Conservation (phyloP, 2,329 filamentous ascomycete genomes). For the Botrytis deweyae region DNA sequence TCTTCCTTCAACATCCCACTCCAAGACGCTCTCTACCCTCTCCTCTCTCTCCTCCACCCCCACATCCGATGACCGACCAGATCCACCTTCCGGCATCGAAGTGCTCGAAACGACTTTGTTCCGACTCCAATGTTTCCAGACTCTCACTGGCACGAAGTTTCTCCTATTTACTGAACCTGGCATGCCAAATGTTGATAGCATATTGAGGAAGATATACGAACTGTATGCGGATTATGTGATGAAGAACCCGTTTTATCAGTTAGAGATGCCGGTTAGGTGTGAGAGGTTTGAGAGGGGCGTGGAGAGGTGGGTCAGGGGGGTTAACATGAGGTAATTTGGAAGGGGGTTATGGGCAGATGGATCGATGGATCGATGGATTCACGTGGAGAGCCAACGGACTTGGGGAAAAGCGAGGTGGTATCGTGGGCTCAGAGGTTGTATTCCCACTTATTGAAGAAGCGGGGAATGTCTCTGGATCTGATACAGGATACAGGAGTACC, state of each 20-base stretch:
- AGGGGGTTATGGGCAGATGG: background rate
- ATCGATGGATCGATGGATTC: background rate
- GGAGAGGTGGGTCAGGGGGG: slow-evolving; percentile 73
- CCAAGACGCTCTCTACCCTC: slow-evolving; percentile 65
- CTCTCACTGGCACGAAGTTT: slow-evolving; percentile 92
- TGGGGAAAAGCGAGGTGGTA: background rate
- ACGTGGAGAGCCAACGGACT: background rate
- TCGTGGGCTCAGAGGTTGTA: background rate
- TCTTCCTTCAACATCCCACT: slow-evolving; percentile 55
- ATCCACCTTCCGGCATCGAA: slow-evolving; percentile 77
- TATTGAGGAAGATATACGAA: slow-evolving; percentile 86
- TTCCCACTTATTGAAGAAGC: background rate
- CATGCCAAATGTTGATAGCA: slow-evolving; percentile 74
- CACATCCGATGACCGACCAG: slow-evolving; percentile 48
- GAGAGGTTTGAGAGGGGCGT: slow-evolving; percentile 92
- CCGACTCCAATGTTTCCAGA: slow-evolving; percentile 93
- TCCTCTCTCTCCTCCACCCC: slow-evolving; percentile 51
- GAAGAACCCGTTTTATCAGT: slow-evolving; percentile 98
- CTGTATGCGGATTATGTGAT: slow-evolving; percentile 96
- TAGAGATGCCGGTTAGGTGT: slow-evolving; percentile 96
- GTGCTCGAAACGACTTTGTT: slow-evolving; percentile 94
- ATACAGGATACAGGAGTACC: background rate
- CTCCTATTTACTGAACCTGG: slow-evolving; percentile 83
- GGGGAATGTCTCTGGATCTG: too few species aligned
- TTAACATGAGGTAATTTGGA: slow-evolving; percentile 48